Conservation (phyloP, 352 stramenopile genomes). For the Globisporangium solare region DNA sequence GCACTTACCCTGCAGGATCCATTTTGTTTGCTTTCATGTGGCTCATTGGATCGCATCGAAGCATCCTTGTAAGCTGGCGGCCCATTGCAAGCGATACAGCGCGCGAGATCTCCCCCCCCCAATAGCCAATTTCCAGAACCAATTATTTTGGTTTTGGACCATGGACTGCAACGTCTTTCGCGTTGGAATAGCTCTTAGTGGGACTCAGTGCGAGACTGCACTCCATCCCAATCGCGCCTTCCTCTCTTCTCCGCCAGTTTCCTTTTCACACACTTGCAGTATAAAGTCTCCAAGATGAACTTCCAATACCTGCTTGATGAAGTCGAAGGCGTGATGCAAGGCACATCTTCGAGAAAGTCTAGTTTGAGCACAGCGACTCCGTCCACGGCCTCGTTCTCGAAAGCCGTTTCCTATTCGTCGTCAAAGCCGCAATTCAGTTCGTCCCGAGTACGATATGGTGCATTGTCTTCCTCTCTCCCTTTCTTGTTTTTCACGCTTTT, state of each 20-base stretch:
- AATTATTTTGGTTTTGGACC: no score
- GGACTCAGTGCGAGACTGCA: no score
- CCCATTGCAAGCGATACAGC: no score
- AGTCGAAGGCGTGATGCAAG: constrained; percentile 62
- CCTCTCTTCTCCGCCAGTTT: no score
- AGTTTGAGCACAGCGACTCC: constrained; percentile 6
- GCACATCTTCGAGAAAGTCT: constrained; percentile 8
- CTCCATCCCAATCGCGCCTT: no score
- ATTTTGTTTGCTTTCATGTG: no score
- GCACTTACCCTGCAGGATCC: neutral
- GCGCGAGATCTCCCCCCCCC: no score
- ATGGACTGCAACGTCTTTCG: no score
- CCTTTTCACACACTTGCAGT: neutral
- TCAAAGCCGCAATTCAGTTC: neutral
- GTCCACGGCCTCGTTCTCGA: neutral
- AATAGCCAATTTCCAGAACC: no score
- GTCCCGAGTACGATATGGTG: constrained; percentile 6
- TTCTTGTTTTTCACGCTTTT: neutral
- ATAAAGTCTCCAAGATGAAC: constrained; percentile 32
- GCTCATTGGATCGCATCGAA: neutral
- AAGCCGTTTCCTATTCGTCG: neutral
- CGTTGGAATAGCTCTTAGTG: no score
- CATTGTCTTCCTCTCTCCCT: neutral
- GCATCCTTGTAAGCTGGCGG: neutral
- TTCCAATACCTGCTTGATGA: constrained; percentile 71